phyloP scores from a whole-genome alignment of 106 monocot genomes.

The Ottelia alismoides region DNA sequence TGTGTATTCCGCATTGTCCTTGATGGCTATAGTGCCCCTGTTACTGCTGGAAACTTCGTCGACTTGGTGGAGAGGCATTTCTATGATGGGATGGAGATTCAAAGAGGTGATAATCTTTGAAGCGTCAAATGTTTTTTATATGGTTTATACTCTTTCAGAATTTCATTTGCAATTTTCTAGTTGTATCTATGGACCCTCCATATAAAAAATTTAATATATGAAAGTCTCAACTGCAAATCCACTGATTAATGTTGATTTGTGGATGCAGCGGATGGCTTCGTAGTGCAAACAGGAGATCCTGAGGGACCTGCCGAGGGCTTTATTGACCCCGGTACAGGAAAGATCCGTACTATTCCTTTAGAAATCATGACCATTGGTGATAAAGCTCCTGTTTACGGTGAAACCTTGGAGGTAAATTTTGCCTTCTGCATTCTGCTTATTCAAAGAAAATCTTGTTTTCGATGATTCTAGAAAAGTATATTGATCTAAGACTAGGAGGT shows the following conservation, averaged over 20 bases:
- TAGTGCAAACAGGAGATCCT: constrained; percentile 97
- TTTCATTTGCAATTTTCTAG: too few relatives aligned
- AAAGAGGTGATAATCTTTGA: constrained; percentile 89
- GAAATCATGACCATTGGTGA: constrained; percentile 81
- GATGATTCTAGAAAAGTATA: too few relatives aligned
- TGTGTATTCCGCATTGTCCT: constrained; percentile 87
- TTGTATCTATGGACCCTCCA: too few relatives aligned
- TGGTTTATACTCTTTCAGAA: too few relatives aligned
- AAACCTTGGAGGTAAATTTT: constrained; percentile 71
- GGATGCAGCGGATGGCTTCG: constrained; percentile 94
- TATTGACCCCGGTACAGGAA: constrained; percentile 61
- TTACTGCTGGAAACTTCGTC: constrained; percentile 88
- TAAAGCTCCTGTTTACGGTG: constrained; percentile 84
- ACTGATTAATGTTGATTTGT: neutral
- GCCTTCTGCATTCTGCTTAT: neutral
- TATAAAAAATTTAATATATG: too few relatives aligned
- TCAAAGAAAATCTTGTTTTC: too few relatives aligned
- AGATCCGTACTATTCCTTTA: constrained; percentile 62
- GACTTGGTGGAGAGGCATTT: constrained; percentile 93
- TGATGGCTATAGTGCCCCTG: constrained; percentile 94
- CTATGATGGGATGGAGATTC: constrained; percentile 99
- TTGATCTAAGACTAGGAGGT: too few relatives aligned
- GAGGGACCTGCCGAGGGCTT: constrained; percentile 85
- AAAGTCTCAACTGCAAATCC: too few relatives aligned
- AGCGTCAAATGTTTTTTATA: too few relatives aligned